Percentiles rank a stretch among this genome's conserved stretches.
Evolutionary conservation across 2,329 filamentous ascomycete genomes (phyloP).

Genomic region (Chaetomiaceae sp.): DNA sequence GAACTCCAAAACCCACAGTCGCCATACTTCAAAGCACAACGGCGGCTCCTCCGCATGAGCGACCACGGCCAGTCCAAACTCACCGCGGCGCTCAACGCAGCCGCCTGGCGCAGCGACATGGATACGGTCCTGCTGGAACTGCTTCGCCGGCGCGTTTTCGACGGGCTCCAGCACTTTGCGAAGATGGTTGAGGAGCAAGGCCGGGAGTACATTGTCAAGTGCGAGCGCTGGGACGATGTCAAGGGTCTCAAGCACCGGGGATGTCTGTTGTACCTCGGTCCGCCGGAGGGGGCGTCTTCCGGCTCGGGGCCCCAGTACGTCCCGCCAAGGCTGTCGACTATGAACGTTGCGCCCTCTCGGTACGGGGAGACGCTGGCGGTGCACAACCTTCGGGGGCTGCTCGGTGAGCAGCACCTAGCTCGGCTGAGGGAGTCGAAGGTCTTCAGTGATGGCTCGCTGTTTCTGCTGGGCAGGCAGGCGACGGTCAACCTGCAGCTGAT

Average conservation of each 20-base stretch:
- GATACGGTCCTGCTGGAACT: constrained; percentile 46
- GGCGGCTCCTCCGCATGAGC: constrained; percentile 19
- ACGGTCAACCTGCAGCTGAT: constrained; percentile 44
- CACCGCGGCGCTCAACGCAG: constrained; percentile 12
- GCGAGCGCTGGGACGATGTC: constrained; percentile 42
- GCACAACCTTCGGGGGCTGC: constrained; percentile 48
- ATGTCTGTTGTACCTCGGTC: constrained; percentile 43
- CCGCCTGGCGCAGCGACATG: constrained; percentile 54
- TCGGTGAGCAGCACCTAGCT: constrained; percentile 45
- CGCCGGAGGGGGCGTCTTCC: not conserved
- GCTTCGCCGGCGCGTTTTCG: constrained; percentile 44
- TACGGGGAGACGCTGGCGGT: constrained; percentile 42
- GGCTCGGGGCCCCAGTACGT: not conserved
- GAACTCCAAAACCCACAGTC: constrained; percentile 19
- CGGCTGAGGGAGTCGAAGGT: constrained; percentile 36
- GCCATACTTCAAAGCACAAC: constrained; percentile 18
- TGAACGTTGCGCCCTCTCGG: constrained; percentile 36
- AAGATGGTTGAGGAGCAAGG: constrained; percentile 27
- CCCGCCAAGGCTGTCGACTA: constrained; percentile 41
- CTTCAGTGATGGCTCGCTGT: constrained; percentile 37
- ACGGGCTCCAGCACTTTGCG: constrained; percentile 42
- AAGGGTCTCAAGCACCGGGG: constrained; percentile 38
- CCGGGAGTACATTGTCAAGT: constrained; percentile 40
- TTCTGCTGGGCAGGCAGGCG: constrained; percentile 41
- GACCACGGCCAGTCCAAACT: constrained; percentile 12